Base-by-base conservation (phyloP, 306 rosid species). In the Rubus idaeus region DNA sequence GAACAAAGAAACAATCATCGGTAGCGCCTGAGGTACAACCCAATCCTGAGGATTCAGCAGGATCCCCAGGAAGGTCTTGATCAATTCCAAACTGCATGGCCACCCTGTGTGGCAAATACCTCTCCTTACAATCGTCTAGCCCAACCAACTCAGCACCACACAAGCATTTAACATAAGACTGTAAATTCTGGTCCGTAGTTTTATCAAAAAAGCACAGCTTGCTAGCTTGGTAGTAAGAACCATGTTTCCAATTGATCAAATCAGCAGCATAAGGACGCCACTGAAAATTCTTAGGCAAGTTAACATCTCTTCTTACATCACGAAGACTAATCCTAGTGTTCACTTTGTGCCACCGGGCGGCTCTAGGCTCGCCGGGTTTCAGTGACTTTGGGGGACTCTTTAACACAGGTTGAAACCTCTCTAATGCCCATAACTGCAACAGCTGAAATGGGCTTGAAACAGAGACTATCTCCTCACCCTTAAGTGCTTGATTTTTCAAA, bases 41-140 rank as follows among this genome's bases (percentile, higher is more conserved):
- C 77, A 42, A 65, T 13, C 37, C 41, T 18, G 62, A 65, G 62
- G 67, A 74, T 66, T 74, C 75, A 26, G 51, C 85, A 5, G 91
- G 91, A 74, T 80, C 75, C 23, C 61, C 86, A 3, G 92, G 93
- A 71, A 90, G 65, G 68, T 87, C 89, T 58, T 87, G 92, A 71
- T 92, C 93, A 69, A 87, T 41, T 5, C 93, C 92, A n/a, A 92
- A 90, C 42, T 90, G 92, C 96, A 86, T 83, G 2, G 92, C 84
- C 50, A 90, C 91, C 1, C 89, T 71, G 26, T 88, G 86, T 2
- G 93, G 94, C 0, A 74, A 57, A 76, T 89, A 89, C 20, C 70
- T 73, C 81, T 81, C 87, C 20, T 57, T 30, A 53, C 74, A 74
- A 10, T 23, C 60, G 0, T 75, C 79, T 17, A 86, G 23, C 4